A percentile compares a stretch with the other conserved stretches of the same genome.
Conservation (phyloP, 2,329 filamentous ascomycete species). For the Sporothrix euskadiensis region DNA sequence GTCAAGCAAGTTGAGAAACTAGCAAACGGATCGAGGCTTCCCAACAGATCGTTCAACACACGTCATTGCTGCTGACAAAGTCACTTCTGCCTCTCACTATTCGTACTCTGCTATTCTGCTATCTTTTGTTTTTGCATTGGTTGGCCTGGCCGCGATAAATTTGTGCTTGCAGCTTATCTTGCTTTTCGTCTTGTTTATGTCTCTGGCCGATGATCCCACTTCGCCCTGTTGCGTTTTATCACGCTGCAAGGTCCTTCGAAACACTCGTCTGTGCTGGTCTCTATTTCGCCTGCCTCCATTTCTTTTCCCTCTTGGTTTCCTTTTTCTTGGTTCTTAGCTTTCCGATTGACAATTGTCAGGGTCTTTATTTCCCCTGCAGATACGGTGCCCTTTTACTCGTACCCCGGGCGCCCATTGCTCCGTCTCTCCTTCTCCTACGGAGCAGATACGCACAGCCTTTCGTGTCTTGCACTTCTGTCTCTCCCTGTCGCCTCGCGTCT, state of each 20-base stretch:
- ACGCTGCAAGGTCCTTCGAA: neutral
- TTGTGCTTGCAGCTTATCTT: neutral
- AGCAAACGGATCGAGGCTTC: neutral
- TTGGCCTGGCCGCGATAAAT: neutral
- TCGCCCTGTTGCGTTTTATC: neutral
- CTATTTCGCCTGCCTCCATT: neutral
- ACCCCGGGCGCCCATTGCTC: neutral
- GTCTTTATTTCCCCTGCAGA: conserved; percentile 9
- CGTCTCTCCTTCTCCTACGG: neutral
- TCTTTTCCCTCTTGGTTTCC: neutral
- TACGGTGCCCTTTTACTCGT: neutral
- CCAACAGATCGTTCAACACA: neutral
- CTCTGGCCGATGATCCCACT: neutral
- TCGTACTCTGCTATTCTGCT: neutral
- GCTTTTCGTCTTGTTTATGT: neutral
- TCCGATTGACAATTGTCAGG: neutral
- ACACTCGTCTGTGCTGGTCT: neutral
- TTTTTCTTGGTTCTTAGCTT: neutral
- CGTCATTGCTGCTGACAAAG: neutral
- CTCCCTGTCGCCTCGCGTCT: neutral
- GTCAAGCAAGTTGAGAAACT: neutral
- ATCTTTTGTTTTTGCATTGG: neutral
- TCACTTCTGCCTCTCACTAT: neutral
- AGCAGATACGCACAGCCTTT: neutral
- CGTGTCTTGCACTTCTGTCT: neutral